phyloP scores from a whole-genome alignment of 2,329 filamentous ascomycete genomes.

The Phoma herbarum region DNA sequence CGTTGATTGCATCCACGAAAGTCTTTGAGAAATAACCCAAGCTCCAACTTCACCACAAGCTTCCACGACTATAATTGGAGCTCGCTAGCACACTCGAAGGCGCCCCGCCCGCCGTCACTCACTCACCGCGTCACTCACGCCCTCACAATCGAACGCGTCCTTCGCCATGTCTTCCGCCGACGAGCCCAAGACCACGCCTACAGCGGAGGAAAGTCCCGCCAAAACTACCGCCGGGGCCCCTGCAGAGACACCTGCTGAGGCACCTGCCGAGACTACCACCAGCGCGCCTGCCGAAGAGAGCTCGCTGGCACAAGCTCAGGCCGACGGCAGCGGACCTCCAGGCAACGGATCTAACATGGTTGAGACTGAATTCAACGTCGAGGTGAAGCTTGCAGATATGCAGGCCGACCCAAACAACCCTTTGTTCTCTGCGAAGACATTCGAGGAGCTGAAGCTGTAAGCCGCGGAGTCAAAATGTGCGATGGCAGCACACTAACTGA shows the following conservation, averaged over 20 bases:
- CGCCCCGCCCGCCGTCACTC: conserved; percentile 11
- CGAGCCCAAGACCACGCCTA: conserved; percentile 21
- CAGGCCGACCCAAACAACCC: conserved; percentile 88
- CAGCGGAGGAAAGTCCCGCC: conserved; percentile 14
- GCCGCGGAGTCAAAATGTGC: background rate
- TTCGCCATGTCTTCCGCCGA: conserved; percentile 29
- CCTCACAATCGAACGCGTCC: conserved; percentile 12
- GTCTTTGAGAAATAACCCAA: background rate
- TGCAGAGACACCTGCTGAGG: conserved; percentile 3
- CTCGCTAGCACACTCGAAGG: conserved; percentile 4
- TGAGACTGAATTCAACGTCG: conserved; percentile 85
- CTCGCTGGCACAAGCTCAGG: conserved; percentile 43
- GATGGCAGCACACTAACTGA: conserved; percentile 20
- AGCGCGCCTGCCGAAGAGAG: conserved; percentile 8
- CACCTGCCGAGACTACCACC: background rate
- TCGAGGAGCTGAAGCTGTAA: conserved; percentile 86
- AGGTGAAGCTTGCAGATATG: conserved; percentile 90
- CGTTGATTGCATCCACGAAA: conserved; percentile 13
- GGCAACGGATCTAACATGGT: conserved; percentile 58
- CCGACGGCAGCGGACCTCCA: conserved; percentile 58
- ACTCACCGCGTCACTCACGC: conserved; percentile 16
- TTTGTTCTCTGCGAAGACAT: conserved; percentile 82
- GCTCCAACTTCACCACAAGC: background rate
- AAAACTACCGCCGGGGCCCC: too few relatives aligned
- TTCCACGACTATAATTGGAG: background rate